Evolutionary conservation across 495 filamentous ascomycete species (phyloP), one percentile per base, ranked within the genome.

Genomic region (Penicillium dipodomyicola): DNA sequence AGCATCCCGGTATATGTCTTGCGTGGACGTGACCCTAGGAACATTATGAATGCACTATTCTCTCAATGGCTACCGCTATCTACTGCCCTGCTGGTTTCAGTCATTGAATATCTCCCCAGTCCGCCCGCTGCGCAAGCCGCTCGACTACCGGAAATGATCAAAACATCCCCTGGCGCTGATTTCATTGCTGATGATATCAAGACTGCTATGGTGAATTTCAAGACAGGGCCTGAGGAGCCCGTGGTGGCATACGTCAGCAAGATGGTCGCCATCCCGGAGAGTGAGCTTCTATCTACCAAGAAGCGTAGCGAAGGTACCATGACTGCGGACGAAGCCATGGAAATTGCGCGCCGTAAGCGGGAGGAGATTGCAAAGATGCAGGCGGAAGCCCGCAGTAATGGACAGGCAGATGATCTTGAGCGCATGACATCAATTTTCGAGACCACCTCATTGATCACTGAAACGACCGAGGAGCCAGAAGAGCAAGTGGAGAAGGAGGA

Each of bases 181-280:
- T 77, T 83, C 56, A 80, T 97, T 19, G 84, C 88, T 51, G 74
- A 80, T 9, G 73, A 76, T 2, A 72, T 97, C 43, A 87, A 83
- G 56, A 78, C 87, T 19, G 92, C 94, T 9, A 91, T 97, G 85
- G 65, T 89, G 5, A 80, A 85, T 2, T 97, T 94, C 67, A 87
- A 88, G 60, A 84, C 82, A 4, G 73, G 71, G 1, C 72, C 80
- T 9, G 80, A 83, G 0, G 87, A 87, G 46, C 93, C 94, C 2
- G 85, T 95, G 3, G 90, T 97, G 7, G 94, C 92, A 10, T 99
- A 95, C 61, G 91, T 99, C 41, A 97, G 92, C 72, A 99, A 99
- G 72, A 96, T 99, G 92, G 89, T 96, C 20, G 91, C 94, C 1
- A 83, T 97, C 17, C 92, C 90, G 2, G 90, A 92, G 64, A 96